These are phyloP conservation scores for Murraya paniculata DNA, from an alignment of 345 rosid species.

Conservation along the genomic window DNA sequence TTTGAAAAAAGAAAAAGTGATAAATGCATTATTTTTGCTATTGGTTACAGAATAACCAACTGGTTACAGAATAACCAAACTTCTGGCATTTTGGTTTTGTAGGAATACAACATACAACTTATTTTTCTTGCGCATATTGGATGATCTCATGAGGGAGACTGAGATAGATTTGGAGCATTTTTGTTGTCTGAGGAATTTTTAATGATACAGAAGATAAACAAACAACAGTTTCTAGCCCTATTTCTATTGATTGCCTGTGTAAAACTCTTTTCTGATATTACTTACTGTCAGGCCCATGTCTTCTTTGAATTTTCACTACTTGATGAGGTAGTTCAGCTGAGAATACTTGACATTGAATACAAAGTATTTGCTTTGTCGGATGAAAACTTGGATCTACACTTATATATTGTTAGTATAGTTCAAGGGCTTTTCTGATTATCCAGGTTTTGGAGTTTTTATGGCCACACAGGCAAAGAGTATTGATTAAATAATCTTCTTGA, in stretches of 20 bases:
- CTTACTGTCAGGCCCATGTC: neutral
- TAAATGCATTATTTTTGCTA: neutral
- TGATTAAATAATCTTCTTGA: slow-evolving; percentile 7
- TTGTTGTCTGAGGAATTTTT: neutral
- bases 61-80: slow-evolving; percentile 2
- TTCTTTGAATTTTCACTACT: neutral
- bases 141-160: neutral
- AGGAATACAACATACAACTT: slow-evolving; percentile 6
- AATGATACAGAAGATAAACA: neutral
- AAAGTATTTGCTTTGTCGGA: neutral
- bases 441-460: slow-evolving; percentile 10
- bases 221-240: neutral
- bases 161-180: slow-evolving; percentile 13
- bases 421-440: slow-evolving; percentile 3
- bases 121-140: neutral
- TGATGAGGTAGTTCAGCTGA: slow-evolving; percentile 3
- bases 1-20: neutral
- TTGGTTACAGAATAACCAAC: slow-evolving; percentile 1
- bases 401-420: neutral
- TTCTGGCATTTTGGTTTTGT: neutral
- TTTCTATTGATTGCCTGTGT: neutral
- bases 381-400: neutral
- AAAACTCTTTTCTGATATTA: neutral
- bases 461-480: slow-evolving; percentile 3
- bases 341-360: neutral